These are phyloP conservation scores for Lathyrus tuberosus DNA, from an alignment of 306 rosid species.

Conservation along the genomic window DNA sequence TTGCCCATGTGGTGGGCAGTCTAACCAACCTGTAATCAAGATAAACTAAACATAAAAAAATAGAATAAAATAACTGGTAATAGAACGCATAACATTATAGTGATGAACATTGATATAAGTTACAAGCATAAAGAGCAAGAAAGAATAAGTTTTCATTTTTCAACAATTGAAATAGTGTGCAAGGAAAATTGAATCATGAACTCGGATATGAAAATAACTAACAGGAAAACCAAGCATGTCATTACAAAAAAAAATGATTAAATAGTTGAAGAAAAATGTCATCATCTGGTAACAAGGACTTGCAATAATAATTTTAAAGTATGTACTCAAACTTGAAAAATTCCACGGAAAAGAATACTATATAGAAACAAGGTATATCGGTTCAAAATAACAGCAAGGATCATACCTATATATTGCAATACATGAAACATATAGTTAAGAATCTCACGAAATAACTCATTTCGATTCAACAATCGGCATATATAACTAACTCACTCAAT, in stretches of 20 bases:
- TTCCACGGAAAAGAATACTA: constrained; percentile 19
- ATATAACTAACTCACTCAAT: constrained; percentile 13
- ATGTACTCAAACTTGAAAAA: background rate
- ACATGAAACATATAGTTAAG: constrained; percentile 14
- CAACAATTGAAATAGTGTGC: constrained; percentile 4
- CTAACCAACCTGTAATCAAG: constrained; percentile 83
- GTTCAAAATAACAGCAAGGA: background rate
- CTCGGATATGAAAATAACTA: constrained; percentile 5
- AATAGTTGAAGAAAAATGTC: constrained; percentile 7
- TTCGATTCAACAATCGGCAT: background rate
- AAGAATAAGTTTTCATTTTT: background rate
- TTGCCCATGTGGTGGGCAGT: constrained; percentile 75
- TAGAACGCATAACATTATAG: constrained; percentile 16
- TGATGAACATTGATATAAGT: constrained; percentile 5
- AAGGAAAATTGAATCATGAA: constrained; percentile 30
- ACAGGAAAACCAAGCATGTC: background rate
- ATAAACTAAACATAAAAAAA: constrained; percentile 30
- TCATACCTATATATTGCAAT: background rate
- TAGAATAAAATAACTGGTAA: background rate
- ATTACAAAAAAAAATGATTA: constrained; percentile 20
- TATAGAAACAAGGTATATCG: background rate
- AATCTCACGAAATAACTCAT: constrained; percentile 8
- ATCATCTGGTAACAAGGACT: background rate
- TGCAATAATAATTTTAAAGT: constrained; percentile 6
- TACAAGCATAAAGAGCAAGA: constrained; percentile 11